These are phyloP conservation scores for Rhexocercosporidium sp. DNA, from an alignment of 2,329 filamentous ascomycete species.

Conservation along the genomic window DNA sequence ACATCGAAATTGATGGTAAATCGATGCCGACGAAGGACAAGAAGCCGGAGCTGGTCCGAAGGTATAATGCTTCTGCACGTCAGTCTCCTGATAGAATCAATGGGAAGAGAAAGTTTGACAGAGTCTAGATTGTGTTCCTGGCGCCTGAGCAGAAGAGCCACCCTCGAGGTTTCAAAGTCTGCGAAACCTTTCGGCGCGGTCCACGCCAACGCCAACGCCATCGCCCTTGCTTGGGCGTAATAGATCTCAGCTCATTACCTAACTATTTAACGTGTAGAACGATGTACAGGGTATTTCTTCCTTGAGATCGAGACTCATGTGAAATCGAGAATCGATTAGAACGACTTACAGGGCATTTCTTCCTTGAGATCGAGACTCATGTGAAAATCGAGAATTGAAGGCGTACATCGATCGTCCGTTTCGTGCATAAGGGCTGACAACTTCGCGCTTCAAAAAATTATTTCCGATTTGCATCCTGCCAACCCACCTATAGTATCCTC, in stretches of 20 bases:
- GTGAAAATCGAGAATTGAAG: not conserved
- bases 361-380: not conserved
- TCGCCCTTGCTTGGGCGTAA: not conserved
- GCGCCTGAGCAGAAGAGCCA: not conserved
- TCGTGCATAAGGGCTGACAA: not conserved
- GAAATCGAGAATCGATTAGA: not conserved
- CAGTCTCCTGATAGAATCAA: not conserved
- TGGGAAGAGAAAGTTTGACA: not conserved
- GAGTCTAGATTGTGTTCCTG: not conserved
- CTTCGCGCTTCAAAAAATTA: not conserved
- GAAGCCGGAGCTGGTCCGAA: not conserved
- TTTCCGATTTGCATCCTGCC: not conserved
- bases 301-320: not conserved
- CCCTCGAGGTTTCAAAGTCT: not conserved
- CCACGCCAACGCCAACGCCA: not conserved
- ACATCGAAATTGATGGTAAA: not conserved
- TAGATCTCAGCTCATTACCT: not conserved
- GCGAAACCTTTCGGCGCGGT: not conserved
- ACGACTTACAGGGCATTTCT: not conserved
- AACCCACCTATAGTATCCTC: no score
- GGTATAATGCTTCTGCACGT: not conserved
- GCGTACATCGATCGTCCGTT: not conserved
- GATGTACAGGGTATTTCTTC: not conserved
- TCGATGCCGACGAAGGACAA: not conserved
- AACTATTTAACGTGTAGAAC: not conserved